These are phyloP conservation scores for Suhomyces xylopsoci DNA, from an alignment of 805 yeast species.

Conservation along the genomic window DNA sequence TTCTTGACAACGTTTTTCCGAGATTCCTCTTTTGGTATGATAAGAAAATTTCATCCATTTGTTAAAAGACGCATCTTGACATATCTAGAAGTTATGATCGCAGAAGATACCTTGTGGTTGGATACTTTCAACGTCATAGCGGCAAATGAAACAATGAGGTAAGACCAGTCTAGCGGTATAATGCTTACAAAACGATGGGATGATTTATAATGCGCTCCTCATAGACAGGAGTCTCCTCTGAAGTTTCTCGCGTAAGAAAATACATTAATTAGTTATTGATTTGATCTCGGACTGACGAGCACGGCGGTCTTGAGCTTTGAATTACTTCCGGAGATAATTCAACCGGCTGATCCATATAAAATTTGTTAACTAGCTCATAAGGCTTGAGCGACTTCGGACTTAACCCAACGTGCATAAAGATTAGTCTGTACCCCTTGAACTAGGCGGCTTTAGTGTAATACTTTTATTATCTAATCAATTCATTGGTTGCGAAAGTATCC, in stretches of 20 bases:
- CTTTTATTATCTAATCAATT: background rate
- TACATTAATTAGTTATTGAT: background rate
- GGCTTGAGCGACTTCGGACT: background rate
- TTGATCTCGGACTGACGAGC: background rate
- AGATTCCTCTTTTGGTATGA: background rate
- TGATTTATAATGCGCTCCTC: background rate
- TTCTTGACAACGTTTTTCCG: background rate
- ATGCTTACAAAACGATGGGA: background rate
- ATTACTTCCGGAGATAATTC: background rate
- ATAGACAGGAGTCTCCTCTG: background rate
- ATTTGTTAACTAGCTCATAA: background rate
- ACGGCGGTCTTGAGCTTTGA: background rate
- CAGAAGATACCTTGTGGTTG: background rate
- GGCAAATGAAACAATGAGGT: background rate
- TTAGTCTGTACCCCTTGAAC: background rate
- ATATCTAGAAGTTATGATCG: background rate
- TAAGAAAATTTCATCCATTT: background rate
- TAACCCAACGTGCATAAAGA: background rate
- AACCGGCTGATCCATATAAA: background rate
- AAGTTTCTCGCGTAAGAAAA: background rate
- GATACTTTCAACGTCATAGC: background rate
- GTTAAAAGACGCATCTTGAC: background rate
- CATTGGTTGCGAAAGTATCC: background rate
- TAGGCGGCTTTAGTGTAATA: background rate
- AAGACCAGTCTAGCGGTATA: background rate